Evolutionary conservation across 2,329 filamentous ascomycete genomes (phyloP), one percentile per base, ranked within the genome.

Genomic region (Aureobasidium musti): DNA sequence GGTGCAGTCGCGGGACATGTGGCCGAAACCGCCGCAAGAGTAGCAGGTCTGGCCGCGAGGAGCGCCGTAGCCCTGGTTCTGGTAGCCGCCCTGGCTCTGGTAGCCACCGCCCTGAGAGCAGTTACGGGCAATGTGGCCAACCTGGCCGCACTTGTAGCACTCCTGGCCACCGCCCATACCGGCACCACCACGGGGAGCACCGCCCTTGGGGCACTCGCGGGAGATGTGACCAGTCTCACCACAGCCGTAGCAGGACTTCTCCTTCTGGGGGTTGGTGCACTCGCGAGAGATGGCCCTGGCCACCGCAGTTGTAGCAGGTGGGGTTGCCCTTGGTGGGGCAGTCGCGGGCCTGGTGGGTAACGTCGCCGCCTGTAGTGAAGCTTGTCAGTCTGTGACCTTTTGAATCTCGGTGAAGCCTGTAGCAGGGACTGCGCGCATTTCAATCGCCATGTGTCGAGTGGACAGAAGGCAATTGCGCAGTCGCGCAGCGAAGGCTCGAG

Each of bases 61-160:
- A 69, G 84, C 79, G 63, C 77, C 75, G 68, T 74, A 77, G 65
- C 76, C 81, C 72, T 82, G 82, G 70, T 83, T 77, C 54, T 76
- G 81, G 72, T 82, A 81, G 69, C 83, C 77, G 56, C 76, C 74
- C 53, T 47, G 35, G 56, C 76, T 74, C 53, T 47, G 35, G 53
- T 79, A 79, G 69, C 75, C 74, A 68, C 75, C 84, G 68, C 84
- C 84, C 81, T 91, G 87, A 75, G 86, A 83, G 87, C 91, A 95
- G 86, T 92, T 92, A 74, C 91, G 92, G 73, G 95, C 94, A 79
- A 98, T 97, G 86, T 98, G 95, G 68, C 95, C 95, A 72, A 92
- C 86, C 84, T 97, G 91, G 70, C 93, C 93, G 82, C 95, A 99
- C 89, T 97, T 97, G 88, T 97, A 97, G 88, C 92, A 97, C 81